Conservation (phyloP, 805 yeast genomes). For the Candida tallmaniae region DNA sequence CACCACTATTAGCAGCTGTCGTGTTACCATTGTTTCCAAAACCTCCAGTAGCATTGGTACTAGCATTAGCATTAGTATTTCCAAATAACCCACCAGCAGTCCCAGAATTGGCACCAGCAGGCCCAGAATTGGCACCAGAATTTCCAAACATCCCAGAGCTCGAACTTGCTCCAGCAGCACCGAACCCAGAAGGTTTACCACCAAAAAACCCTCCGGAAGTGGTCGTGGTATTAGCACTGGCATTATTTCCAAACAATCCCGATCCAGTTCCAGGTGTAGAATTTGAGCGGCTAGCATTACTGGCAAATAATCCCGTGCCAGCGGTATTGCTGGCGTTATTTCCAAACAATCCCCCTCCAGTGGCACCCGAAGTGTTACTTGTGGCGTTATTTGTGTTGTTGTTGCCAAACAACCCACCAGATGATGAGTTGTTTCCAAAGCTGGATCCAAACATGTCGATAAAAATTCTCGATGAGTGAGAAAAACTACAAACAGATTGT, state of each 20-base stretch:
- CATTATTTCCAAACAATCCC: conserved; percentile 17
- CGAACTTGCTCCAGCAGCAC: too few relatives aligned
- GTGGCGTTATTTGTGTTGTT: conserved; percentile 1
- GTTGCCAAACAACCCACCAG: conserved; percentile 9
- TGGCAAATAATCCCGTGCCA: conserved; percentile 8
- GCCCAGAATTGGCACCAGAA: conserved; percentile 4
- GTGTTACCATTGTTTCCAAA: conserved; percentile 7
- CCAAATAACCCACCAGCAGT: conserved; percentile 20
- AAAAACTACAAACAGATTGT: too few relatives aligned
- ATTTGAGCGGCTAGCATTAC: too few relatives aligned
- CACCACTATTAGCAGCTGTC: conserved; percentile 13
- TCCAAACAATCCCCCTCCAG: too few relatives aligned
- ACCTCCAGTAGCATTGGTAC: conserved; percentile 15
- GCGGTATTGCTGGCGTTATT: conserved; percentile 5
- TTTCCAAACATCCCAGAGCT: too few relatives aligned
- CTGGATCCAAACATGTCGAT: conserved; percentile 6
- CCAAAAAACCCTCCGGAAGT: conserved; percentile 18
- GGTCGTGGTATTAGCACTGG: too few relatives aligned
- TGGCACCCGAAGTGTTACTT: not conserved
- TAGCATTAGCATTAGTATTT: conserved; percentile 6
- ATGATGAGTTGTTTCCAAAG: not conserved
- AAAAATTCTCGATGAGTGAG: conserved; percentile 3
- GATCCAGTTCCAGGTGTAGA: conserved; percentile 7
- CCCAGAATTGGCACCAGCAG: conserved; percentile 6
- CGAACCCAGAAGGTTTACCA: not conserved